Percentiles rank a stretch among this genome's conserved stretches.
Conservation (phyloP, 108 stramenopile species). For the Nitzschia inconspicua region DNA sequence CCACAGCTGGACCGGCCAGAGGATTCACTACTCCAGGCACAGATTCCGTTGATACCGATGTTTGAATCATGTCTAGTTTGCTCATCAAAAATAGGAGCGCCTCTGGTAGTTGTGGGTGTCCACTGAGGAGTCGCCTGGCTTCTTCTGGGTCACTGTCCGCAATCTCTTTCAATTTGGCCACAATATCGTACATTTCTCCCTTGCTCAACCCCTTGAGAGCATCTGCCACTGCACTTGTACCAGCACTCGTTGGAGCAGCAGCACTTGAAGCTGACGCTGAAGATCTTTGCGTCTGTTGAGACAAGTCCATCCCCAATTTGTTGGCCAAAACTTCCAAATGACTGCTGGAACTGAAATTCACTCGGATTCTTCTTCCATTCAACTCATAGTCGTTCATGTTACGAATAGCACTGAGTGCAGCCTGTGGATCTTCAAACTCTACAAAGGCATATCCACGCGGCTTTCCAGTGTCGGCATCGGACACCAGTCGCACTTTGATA, state of each 20-base stretch:
- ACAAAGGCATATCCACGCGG: conserved; percentile 96
- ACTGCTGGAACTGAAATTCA: conserved; percentile 90
- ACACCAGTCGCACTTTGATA: conserved; percentile 87
- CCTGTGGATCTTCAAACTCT: conserved; percentile 95
- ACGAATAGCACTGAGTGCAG: conserved; percentile 91
- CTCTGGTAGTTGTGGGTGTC: conserved; percentile 90
- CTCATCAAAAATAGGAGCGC: conserved; percentile 86
- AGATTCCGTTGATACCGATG: conserved; percentile 45
- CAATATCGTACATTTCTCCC: conserved; percentile 90
- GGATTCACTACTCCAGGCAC: conserved; percentile 20
- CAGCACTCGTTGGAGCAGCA: conserved; percentile 29
- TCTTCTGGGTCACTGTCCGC: conserved; percentile 88
- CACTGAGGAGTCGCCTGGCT: conserved; percentile 75
- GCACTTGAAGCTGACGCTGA: neutral
- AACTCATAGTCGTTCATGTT: conserved; percentile 97
- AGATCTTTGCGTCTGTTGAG: conserved; percentile 31
- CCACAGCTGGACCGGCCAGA: conserved; percentile 24
- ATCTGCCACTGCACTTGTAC: conserved; percentile 74
- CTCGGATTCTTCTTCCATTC: conserved; percentile 87
- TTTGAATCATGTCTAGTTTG: conserved; percentile 90
- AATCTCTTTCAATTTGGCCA: conserved; percentile 88
- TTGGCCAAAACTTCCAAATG: conserved; percentile 85
- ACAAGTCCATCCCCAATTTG: conserved; percentile 89
- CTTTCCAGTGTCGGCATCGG: conserved; percentile 91
- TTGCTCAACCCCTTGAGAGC: conserved; percentile 78